These are phyloP conservation scores for Ceratobasidium sp. DNA, from an alignment of 1,284 basidiomycete genomes.

Conservation along the genomic window DNA sequence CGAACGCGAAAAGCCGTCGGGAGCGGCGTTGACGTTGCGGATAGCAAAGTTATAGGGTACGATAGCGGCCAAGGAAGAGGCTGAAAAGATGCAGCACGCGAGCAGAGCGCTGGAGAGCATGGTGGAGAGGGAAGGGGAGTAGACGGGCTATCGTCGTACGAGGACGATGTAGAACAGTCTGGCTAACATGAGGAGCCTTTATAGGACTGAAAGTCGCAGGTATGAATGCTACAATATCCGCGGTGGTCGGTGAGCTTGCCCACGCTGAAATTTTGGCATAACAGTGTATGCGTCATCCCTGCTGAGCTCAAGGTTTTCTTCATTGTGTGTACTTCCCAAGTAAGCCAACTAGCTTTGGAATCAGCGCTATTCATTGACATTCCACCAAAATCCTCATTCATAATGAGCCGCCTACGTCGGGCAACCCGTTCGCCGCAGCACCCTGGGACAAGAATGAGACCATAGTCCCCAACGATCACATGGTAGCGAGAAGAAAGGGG, in stretches of 20 bases:
- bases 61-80: conserved; percentile 9
- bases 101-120: conserved; percentile 11
- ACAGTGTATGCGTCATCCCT: background rate
- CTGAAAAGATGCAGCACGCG: background rate
- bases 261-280: background rate
- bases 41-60: conserved; percentile 27
- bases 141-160: background rate
- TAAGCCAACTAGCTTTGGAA: background rate
- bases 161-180: conserved; percentile 25
- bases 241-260: background rate
- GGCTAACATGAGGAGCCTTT: background rate
- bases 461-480: background rate
- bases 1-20: conserved; percentile 35
- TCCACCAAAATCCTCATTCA: conserved; percentile 20
- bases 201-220: background rate
- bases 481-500: conserved; percentile 20
- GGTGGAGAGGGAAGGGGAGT: background rate
- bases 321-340: background rate
- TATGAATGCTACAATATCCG: background rate
- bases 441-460: background rate
- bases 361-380: background rate
- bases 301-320: background rate
- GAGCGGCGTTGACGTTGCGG: conserved; percentile 29
- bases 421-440: conserved; percentile 1
- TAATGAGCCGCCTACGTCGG: background rate